Evolutionary conservation across 2,329 filamentous ascomycete genomes (phyloP), one percentile per base, ranked within the genome.

Genomic region (Colletotrichum agaves): DNA sequence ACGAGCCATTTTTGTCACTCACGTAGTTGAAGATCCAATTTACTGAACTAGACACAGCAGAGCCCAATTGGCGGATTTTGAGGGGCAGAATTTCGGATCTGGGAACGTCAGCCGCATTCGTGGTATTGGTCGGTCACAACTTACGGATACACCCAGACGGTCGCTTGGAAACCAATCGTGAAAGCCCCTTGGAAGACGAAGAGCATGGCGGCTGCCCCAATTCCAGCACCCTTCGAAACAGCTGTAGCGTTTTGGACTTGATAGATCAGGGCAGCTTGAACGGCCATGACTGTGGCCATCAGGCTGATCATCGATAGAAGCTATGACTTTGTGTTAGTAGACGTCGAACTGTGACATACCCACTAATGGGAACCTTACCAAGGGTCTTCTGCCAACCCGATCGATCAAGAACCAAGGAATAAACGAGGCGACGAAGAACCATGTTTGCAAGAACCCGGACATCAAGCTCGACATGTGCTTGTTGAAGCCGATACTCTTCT

Each of bases 371-470:
- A 10, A 3, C n/a, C 41, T 8, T 47, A 64, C 64, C 53, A 67
- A 23, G 10, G 64, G 64, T 8, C 81, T 76, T 46, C 83, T 78
- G 33, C 83, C 83, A 19, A 85, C 77, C 59, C 79, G 79, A 66
- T 83, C 76, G 58, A 84, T 83, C 47, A 84, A 73, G 70, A 83
- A 80, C 78, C 81, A 84, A 1, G 82, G 83, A 47, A 84, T 81
- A 31, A 76, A 79, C 7, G 77, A 80, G 2, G 78, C 78, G 11
- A 77, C 31, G 61, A 81, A 81, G 63, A 78, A 80, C 78, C 78
- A 83, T 0, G 83, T 85, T 73, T 85, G 82, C 12, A 86, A 76
- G 69, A 85, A 82, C 37, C 84, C 84, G n/a, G 83, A 83, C 74
- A 87, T 83, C 37, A 87, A 76, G 3, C 83, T 76, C 3, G 85